A percentile compares a stretch with the other conserved stretches of the same genome.
Conservation (phyloP, 495 filamentous ascomycete genomes). For the Extremus antarcticus region DNA sequence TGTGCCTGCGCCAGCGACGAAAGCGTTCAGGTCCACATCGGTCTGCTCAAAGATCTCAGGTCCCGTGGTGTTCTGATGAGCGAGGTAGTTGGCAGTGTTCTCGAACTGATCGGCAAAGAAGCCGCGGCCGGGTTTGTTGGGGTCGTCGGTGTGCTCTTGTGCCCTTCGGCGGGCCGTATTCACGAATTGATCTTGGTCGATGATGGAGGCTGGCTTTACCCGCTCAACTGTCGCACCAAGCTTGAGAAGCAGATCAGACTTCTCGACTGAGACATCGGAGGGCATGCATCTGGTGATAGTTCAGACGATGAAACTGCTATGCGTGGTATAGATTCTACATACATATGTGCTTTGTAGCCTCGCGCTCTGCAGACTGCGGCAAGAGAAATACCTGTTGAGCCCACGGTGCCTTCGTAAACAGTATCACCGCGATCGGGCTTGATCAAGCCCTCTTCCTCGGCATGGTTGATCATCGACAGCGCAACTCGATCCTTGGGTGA, state of each 20-base stretch:
- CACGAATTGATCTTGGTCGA: slow-evolving; percentile 84
- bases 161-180: slow-evolving; percentile 79
- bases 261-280: slow-evolving; percentile 79
- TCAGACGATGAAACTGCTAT: background rate
- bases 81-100: slow-evolving; percentile 70
- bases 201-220: slow-evolving; percentile 82
- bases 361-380: slow-evolving; percentile 77
- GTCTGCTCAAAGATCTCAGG: slow-evolving; percentile 82
- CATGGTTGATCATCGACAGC: slow-evolving; percentile 57
- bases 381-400: slow-evolving; percentile 86
- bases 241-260: slow-evolving; percentile 76
- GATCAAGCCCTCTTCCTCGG: slow-evolving; percentile 68
- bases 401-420: slow-evolving; percentile 95
- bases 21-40: slow-evolving; percentile 67
- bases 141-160: slow-evolving; percentile 51
- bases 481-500: slow-evolving; percentile 95
- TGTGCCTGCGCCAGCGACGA: slow-evolving; percentile 90
- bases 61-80: slow-evolving; percentile 73
- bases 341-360: slow-evolving; percentile 89
- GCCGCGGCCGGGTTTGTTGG: slow-evolving; percentile 42
- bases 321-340: slow-evolving; percentile 15
- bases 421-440: slow-evolving; percentile 74
- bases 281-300: slow-evolving; percentile 65
- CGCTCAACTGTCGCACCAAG: slow-evolving; percentile 84
- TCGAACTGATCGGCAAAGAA: slow-evolving; percentile 99